A percentile compares a stretch with the other conserved stretches of the same genome.
These are phyloP conservation scores for Gastrolobium bilobum DNA, from an alignment of 306 rosid genomes.

Conservation along the genomic window DNA sequence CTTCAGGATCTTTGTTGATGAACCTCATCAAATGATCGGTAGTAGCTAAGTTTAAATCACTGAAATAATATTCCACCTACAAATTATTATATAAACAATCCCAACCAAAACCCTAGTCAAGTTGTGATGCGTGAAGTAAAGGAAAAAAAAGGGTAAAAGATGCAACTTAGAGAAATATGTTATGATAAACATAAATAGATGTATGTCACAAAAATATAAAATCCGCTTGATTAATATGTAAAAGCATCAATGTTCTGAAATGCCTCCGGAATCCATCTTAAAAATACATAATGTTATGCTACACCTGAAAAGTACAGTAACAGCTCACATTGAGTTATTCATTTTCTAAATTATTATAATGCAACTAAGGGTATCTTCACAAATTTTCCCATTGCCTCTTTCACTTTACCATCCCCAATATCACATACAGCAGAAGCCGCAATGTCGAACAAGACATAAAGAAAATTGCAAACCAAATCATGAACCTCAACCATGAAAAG, in stretches of 20 bases:
- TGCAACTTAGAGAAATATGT: slow-evolving; percentile 24
- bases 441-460: neutral
- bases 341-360: slow-evolving; percentile 20
- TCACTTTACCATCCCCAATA: slow-evolving; percentile 26
- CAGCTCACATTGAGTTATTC: slow-evolving; percentile 8
- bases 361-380: neutral
- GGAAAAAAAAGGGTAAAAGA: neutral
- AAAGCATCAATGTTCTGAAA: slow-evolving; percentile 8
- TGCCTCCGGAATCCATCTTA: slow-evolving; percentile 20
- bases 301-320: neutral
- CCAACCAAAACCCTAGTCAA: slow-evolving; percentile 44
- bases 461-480: slow-evolving; percentile 17
- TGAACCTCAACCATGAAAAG: slow-evolving; percentile 5
- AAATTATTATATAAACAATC: slow-evolving; percentile 43
- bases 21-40: slow-evolving; percentile 98
- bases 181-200: slow-evolving; percentile 18
- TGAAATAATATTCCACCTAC: slow-evolving; percentile 99
- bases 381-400: slow-evolving; percentile 27
- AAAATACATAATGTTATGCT: slow-evolving; percentile 20
- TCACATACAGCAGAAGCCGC: slow-evolving; percentile 1
- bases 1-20: slow-evolving; percentile 93
- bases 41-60: slow-evolving; percentile 95
- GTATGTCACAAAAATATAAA: slow-evolving; percentile 12
- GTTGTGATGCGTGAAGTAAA: slow-evolving; percentile 14
- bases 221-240: neutral